phyloP scores from a whole-genome alignment of 192 early-diverging fungal genomes.

The Jimgerdemannia flammicorona region DNA sequence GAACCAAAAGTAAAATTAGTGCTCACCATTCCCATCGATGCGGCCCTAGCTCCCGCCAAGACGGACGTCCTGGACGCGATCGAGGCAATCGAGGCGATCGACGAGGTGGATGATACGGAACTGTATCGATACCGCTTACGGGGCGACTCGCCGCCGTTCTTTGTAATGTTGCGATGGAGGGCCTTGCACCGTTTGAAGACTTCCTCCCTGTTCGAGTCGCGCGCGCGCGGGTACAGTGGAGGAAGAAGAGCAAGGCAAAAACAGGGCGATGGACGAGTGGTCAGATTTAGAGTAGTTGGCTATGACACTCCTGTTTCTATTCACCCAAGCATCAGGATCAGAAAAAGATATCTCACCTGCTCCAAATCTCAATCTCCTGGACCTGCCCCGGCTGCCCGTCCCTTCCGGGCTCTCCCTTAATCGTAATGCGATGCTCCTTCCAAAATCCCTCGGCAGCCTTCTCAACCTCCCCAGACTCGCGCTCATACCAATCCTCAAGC shows the following conservation, averaged over 20 bases:
- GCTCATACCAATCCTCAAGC: background rate
- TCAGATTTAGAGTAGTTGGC: no score
- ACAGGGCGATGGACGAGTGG: no score
- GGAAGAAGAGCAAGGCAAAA: background rate
- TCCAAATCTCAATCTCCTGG: background rate
- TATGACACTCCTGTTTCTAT: no score
- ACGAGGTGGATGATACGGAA: background rate
- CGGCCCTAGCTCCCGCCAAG: background rate
- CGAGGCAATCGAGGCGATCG: background rate
- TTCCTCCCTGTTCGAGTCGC: background rate
- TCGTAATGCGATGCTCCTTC: background rate
- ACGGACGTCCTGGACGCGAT: no score
- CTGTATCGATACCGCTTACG: background rate
- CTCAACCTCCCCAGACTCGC: background rate
- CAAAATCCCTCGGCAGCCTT: background rate
- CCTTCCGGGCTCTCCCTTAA: background rate
- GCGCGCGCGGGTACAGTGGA: background rate
- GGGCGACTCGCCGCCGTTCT: background rate
- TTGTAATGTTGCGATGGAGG: background rate
- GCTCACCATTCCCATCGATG: background rate
- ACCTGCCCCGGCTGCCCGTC: background rate
- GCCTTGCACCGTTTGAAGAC: background rate
- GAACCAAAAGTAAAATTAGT: background rate
- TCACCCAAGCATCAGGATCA: no score
- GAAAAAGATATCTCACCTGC: background rate